Evolutionary conservation across 2,329 filamentous ascomycete genomes (phyloP), one percentile per base, ranked within the genome.

Genomic region (Sclerotinia spermophila): DNA sequence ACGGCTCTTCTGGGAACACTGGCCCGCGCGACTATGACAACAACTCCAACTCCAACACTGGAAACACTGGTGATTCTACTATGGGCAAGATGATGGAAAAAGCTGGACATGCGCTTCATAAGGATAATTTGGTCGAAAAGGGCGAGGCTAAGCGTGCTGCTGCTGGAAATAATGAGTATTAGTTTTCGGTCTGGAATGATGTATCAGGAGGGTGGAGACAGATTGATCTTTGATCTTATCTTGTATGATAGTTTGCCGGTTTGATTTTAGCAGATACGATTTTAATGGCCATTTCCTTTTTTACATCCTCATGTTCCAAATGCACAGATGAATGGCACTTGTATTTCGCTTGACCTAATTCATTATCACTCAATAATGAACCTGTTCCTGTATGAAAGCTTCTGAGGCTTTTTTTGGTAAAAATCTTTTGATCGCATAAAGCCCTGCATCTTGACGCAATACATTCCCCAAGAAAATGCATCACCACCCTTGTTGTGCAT

Each of bases 41-140:
- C 69, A 73, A 64, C 3, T 71, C 77, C 72, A 75, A 67, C 60
- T 76, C 76, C 67, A 75, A 75, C 60, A 76, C 74, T 11, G 67
- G 68, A 35, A 73, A 73, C 61, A 72, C 70, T 24, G 73, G 70
- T 56, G 69, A 72, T 61, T 71, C 68, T 65, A 83, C 82, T 24
- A 68, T 86, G 33, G 87, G 87, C 61, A 88, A 86, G 80, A 70
- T 89, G 35, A 80, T 89, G 78, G 86, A 90, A 80, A 89, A 87
- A 82, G 84, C 83, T 8, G 86, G 86, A 13, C 78, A 79, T 19
- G 75, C 85, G 65, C 74, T 89, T 72, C 79, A 83, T 68, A 86
- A 82, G 74, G 81, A 83, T 24, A 80, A 79, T 58, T 70, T 88
- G 19, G 81, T 81, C 69, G 79, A 83, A 74, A 86, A 84, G 79